Evolutionary conservation across 1,284 basidiomycete genomes (phyloP), one percentile per base, ranked within the genome.

Genomic region (Anthracocystis walkeri): DNA sequence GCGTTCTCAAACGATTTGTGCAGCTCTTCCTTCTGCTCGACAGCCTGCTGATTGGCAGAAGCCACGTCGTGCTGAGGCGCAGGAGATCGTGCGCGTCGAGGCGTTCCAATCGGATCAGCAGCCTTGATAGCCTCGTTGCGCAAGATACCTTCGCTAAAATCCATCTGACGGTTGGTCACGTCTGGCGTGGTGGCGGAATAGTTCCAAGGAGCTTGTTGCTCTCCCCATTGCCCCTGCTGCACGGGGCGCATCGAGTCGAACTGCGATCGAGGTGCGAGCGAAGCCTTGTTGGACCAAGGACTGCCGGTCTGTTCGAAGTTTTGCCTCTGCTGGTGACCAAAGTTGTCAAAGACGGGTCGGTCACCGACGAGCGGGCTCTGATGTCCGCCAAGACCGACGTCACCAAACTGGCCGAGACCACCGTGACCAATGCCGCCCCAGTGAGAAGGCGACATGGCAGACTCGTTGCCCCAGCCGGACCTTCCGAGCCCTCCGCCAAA

Each of bases 61-160:
- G 52, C 41, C 23, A 41, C 16, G 20, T 69, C 63, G 29, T 52
- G 61, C 31, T 69, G 72, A 23, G 66, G 70, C 18, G 67, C 71
- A 31, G 75, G 75, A 7, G 75, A 77, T 18, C 57, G 64, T 20
- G 71, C 67, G 20, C 75, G 51, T 42, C 75, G 55, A 35, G 72
- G 75, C n/a, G 75, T 77, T 31, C 75, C 75, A 29, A 77, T 77
- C 3, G 75, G 75, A 20, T 66, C 72, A 20, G 64, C 67, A 14
- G 60, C 52, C 41, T 70, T 75, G 60, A 58, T 50, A 18, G 60
- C 55, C 29, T 76, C 74, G 51, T 63, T 68, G 44, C 74, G 64
- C 25, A 65, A 21, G 21, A 60, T 31, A 23, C 41, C 64, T 31
- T 76, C 74, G 64, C 41, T 63, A 20, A 72, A 68, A 33, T 76